Conservation (phyloP, 2,329 filamentous ascomycete species). For the Aspergillus sp. region DNA sequence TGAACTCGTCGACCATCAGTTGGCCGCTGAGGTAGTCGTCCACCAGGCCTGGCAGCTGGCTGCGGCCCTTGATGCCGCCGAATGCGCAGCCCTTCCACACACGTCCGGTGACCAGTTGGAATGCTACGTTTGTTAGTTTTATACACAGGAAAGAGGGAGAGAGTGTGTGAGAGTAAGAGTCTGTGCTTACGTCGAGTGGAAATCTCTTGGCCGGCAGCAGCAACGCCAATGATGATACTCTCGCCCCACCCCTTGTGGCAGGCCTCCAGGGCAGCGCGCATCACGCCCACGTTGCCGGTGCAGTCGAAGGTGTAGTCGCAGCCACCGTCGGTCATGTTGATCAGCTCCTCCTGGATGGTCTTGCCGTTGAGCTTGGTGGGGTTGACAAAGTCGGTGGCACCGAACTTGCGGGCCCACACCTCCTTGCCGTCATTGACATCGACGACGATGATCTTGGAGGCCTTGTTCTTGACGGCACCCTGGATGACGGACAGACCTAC, state of each 20-base stretch:
- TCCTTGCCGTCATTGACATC: slow-evolving; percentile 86
- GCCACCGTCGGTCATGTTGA: slow-evolving; percentile 96
- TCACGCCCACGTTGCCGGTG: slow-evolving; percentile 93
- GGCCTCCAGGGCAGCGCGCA: slow-evolving; percentile 90
- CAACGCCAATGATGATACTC: slow-evolving; percentile 96
- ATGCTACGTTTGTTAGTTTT: slow-evolving; percentile 50
- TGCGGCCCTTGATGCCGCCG: slow-evolving; percentile 94
- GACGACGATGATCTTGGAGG: slow-evolving; percentile 54
- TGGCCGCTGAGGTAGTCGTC: slow-evolving; percentile 79
- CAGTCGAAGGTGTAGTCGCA: slow-evolving; percentile 99
- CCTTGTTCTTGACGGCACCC: slow-evolving; percentile 78
- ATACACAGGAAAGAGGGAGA: slow-evolving; percentile 2
- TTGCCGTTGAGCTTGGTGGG: slow-evolving; percentile 66
- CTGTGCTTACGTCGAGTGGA: slow-evolving; percentile 71
- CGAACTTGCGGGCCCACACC: slow-evolving; percentile 87
- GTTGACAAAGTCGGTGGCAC: slow-evolving; percentile 95
- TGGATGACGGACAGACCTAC: slow-evolving; percentile 94
- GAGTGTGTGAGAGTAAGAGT: slow-evolving; percentile 1
- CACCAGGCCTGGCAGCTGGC: slow-evolving; percentile 80
- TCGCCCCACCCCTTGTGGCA: slow-evolving; percentile 99
- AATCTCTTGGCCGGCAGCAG: slow-evolving; percentile 93
- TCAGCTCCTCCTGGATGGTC: slow-evolving; percentile 81
- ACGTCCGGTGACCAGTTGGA: slow-evolving; percentile 96
- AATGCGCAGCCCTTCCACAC: slow-evolving; percentile 98
- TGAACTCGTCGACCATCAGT: slow-evolving; percentile 98